These are phyloP conservation scores for Gaertneriomyces sp. DNA, from an alignment of 192 early-diverging fungal genomes.

Conservation along the genomic window DNA sequence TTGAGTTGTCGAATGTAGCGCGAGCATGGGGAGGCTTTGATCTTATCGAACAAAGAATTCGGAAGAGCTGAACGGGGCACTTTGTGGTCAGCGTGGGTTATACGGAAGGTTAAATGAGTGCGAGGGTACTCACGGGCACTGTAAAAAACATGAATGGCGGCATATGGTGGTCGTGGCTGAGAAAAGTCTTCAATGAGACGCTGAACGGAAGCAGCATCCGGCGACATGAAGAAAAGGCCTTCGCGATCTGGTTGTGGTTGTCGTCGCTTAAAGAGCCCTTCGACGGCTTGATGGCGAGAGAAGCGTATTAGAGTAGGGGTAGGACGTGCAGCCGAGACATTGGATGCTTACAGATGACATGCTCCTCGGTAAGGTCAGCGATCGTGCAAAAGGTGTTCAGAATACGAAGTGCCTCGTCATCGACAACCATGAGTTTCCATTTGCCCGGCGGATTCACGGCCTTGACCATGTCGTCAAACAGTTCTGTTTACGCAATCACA, in stretches of 20 bases:
- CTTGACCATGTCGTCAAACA: constrained; percentile 69
- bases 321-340: background rate
- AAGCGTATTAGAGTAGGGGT: background rate
- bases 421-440: constrained; percentile 51
- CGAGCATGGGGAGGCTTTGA: constrained; percentile 51
- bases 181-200: constrained; percentile 52
- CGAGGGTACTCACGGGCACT: constrained; percentile 17
- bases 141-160: constrained; percentile 34
- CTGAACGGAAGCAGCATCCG: constrained; percentile 44
- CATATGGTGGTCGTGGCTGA: constrained; percentile 35
- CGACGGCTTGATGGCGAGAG: constrained; percentile 38
- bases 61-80: constrained; percentile 51
- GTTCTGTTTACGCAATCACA: constrained; percentile 3
- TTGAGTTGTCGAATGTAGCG: constrained; percentile 34
- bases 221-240: constrained; percentile 55
- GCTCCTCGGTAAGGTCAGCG: constrained; percentile 40
- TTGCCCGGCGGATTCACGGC: constrained; percentile 64
- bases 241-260: constrained; percentile 53
- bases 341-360: constrained; percentile 41
- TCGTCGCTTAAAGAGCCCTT: constrained; percentile 44
- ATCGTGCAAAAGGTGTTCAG: constrained; percentile 29
- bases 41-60: constrained; percentile 59
- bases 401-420: constrained; percentile 33
- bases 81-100: background rate
- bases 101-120: background rate